A percentile compares a stretch with the other conserved stretches of the same genome.
Conservation (phyloP, 1,284 basidiomycete species). For the Abortiporus biennis region DNA sequence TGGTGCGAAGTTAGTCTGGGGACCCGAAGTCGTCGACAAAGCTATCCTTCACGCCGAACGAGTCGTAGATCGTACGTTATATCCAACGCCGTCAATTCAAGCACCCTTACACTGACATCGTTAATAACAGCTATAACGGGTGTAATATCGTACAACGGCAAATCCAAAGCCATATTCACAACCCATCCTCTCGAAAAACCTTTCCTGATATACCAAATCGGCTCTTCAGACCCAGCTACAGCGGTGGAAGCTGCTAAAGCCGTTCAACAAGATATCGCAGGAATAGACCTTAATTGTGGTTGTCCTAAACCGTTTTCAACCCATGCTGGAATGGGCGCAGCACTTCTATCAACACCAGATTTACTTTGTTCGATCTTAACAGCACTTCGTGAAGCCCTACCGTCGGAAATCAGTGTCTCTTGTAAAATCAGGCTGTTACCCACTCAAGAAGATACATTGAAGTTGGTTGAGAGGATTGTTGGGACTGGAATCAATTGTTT, state of each 20-base stretch:
- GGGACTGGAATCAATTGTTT: conserved; percentile 85
- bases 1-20: conserved; percentile 95
- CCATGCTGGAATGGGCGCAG: conserved; percentile 94
- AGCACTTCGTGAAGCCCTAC: conserved; percentile 69
- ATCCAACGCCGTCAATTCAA: conserved; percentile 4
- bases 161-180: conserved; percentile 82
- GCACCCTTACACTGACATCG: conserved; percentile 5
- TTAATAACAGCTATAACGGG: conserved; percentile 66
- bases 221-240: conserved; percentile 82
- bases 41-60: conserved; percentile 87
- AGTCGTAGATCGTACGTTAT: conserved; percentile 76
- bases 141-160: conserved; percentile 83
- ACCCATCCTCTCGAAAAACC: conserved; percentile 94
- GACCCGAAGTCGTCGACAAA: conserved; percentile 94
- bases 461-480: conserved; percentile 82
- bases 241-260: conserved; percentile 88
- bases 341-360: conserved; percentile 88
- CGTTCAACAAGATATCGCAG: conserved; percentile 87
- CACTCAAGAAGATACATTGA: conserved; percentile 80
- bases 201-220: conserved; percentile 89
- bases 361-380: conserved; percentile 82
- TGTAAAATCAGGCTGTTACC: conserved; percentile 92
- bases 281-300: conserved; percentile 93
- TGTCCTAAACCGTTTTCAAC: conserved; percentile 97
- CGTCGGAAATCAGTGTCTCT: conserved; percentile 76